phyloP scores from a whole-genome alignment of 2,329 filamentous ascomycete genomes.

The Clonostachys sp. region DNA sequence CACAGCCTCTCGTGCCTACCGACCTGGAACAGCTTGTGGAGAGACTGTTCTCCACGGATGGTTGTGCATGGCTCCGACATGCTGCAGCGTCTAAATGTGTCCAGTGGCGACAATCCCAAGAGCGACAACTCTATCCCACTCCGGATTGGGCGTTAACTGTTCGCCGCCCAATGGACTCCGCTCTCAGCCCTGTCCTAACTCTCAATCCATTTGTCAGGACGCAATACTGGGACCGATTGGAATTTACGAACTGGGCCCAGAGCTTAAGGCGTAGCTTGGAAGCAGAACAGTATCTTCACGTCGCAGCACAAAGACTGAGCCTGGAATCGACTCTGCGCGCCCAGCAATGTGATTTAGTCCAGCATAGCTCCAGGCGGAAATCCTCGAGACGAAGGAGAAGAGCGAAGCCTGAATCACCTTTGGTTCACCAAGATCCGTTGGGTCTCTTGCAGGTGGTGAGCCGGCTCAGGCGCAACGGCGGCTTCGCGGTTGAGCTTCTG shows the following conservation, averaged over 20 bases:
- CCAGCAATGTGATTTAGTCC: background rate
- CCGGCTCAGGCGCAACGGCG: slow-evolving; percentile 59
- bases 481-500: slow-evolving; percentile 67
- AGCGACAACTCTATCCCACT: background rate
- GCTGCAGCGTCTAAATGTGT: slow-evolving; percentile 78
- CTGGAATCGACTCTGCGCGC: background rate
- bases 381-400: slow-evolving; percentile 6
- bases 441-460: slow-evolving; percentile 69
- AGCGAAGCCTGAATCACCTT: slow-evolving; percentile 21
- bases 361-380: too few relatives aligned
- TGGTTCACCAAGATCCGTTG: slow-evolving; percentile 65
- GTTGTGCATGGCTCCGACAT: slow-evolving; percentile 77
- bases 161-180: slow-evolving; percentile 2
- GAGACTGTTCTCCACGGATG: slow-evolving; percentile 72
- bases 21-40: slow-evolving; percentile 69
- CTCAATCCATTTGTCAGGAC: slow-evolving; percentile 8
- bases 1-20: slow-evolving; percentile 72
- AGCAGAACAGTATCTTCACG: slow-evolving; percentile 13
- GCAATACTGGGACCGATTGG: slow-evolving; percentile 21
- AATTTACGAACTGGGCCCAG: slow-evolving; percentile 29
- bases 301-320: background rate
- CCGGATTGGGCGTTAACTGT: slow-evolving; percentile 5
- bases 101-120: slow-evolving; percentile 49
- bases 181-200: slow-evolving; percentile 4
- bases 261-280: slow-evolving; percentile 26